These are phyloP conservation scores for Amylostereum chailletii DNA, from an alignment of 1,284 basidiomycete species.

Conservation along the genomic window DNA sequence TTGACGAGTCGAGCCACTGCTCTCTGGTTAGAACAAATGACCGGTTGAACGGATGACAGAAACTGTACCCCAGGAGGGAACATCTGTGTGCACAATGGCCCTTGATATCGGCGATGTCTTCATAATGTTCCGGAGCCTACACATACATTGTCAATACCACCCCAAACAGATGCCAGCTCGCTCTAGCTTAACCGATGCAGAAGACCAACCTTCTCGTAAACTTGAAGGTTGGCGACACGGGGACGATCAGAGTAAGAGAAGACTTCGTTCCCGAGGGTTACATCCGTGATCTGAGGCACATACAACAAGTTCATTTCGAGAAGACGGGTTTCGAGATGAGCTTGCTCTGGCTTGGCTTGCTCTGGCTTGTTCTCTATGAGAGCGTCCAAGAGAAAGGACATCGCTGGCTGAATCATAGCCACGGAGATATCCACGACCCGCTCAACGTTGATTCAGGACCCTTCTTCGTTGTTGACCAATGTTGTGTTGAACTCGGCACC, in stretches of 20 bases:
- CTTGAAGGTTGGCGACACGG: slow-evolving; percentile 95
- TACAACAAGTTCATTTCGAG: slow-evolving; percentile 98
- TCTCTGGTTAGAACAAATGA: slow-evolving; percentile 1
- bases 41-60: not conserved
- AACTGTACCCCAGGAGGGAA: slow-evolving; percentile 76
- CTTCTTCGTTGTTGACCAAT: slow-evolving; percentile 89
- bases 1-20: slow-evolving; percentile 82
- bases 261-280: slow-evolving; percentile 99
- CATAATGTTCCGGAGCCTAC: slow-evolving; percentile 96
- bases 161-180: not conserved
- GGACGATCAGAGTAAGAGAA: slow-evolving; percentile 96
- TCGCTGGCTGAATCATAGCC: slow-evolving; percentile 99
- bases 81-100: slow-evolving; percentile 92
- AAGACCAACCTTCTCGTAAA: slow-evolving; percentile 96
- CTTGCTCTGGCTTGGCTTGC: slow-evolving; percentile 96
- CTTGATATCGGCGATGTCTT: slow-evolving; percentile 97
- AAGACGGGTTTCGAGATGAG: slow-evolving; percentile 90
- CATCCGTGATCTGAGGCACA: slow-evolving; percentile 98
- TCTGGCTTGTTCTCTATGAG: slow-evolving; percentile 99
- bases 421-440: slow-evolving; percentile 97
- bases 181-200: slow-evolving; percentile 65
- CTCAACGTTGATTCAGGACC: slow-evolving; percentile 92
- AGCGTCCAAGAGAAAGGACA: slow-evolving; percentile 97
- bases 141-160: slow-evolving; percentile 6
- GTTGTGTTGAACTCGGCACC: slow-evolving; percentile 97